Evolutionary conservation across 208 protist species (phyloP).

Genomic region (Leptomonas pyrrhocoris): DNA sequence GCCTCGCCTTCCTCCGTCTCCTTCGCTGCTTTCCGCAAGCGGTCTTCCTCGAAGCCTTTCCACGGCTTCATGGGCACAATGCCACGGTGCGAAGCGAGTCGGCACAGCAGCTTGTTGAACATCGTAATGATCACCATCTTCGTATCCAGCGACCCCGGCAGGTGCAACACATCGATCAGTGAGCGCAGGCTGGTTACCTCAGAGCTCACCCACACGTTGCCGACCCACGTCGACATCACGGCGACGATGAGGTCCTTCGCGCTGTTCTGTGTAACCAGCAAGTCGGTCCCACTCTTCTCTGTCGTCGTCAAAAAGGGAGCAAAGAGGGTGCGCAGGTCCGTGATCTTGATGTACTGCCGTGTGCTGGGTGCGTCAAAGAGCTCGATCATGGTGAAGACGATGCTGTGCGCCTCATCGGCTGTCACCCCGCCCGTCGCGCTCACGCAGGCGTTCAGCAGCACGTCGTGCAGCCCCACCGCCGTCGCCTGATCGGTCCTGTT

Average conservation of each 20-base stretch:
- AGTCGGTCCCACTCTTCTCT: constrained; percentile 24
- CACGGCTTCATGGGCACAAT: constrained; percentile 64
- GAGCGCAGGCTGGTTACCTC: constrained; percentile 80
- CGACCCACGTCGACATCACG: constrained; percentile 78
- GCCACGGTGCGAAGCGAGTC: constrained; percentile 83
- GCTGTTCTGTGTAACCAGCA: constrained; percentile 68
- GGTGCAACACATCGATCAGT: constrained; percentile 81
- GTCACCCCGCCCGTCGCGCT: constrained; percentile 55
- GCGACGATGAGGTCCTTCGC: constrained; percentile 77
- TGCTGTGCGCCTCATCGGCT: constrained; percentile 57
- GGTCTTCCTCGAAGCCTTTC: constrained; percentile 70
- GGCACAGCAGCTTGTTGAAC: constrained; percentile 79
- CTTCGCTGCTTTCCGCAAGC: constrained; percentile 36
- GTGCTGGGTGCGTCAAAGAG: constrained; percentile 74
- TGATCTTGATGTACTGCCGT: constrained; percentile 69
- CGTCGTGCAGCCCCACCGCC: constrained; percentile 55
- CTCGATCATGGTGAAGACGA: constrained; percentile 59
- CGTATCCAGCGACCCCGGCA: constrained; percentile 80
- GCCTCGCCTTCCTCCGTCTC: constrained; percentile 28
- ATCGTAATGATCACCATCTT: constrained; percentile 89
- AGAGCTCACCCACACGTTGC: constrained; percentile 73
- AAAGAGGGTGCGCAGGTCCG: constrained; percentile 79
- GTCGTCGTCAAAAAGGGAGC: constrained; percentile 65
- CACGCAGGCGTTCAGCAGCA: constrained; percentile 74
- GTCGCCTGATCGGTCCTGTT: constrained; percentile 44